phyloP scores from a whole-genome alignment of 345 rosid genomes.

The Eutrema yunnanense region DNA sequence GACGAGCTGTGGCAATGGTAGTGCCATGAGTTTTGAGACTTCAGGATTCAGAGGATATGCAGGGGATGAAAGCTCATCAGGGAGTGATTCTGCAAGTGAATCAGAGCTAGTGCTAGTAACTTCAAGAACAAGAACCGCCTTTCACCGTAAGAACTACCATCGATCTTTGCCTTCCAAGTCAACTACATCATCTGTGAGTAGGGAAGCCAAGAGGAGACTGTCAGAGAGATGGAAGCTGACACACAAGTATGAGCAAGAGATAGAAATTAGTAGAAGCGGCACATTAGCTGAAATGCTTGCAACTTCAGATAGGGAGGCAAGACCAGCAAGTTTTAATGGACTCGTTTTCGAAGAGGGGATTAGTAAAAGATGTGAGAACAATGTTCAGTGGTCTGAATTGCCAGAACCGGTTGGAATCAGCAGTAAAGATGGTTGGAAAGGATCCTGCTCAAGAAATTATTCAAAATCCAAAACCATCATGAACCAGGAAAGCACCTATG shows the following conservation, averaged over 20 bases:
- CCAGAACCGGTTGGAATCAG: slow-evolving; percentile 84
- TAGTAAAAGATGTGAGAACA: slow-evolving; percentile 24
- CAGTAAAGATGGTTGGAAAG: slow-evolving; percentile 97
- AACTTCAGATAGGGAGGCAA: slow-evolving; percentile 50
- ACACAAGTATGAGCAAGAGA: slow-evolving; percentile 54
- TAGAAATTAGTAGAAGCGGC: slow-evolving; percentile 46
- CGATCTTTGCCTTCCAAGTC: slow-evolving; percentile 43
- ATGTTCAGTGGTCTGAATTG: slow-evolving; percentile 22
- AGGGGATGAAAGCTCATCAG: slow-evolving; percentile 82
- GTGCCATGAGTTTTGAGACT: slow-evolving; percentile 39
- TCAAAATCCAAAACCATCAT: slow-evolving; percentile 68
- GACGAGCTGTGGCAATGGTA: slow-evolving; percentile 30
- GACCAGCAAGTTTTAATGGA: slow-evolving; percentile 37
- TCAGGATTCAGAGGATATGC: slow-evolving; percentile 60
- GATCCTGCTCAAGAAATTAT: slow-evolving; percentile 35
- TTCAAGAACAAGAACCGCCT: slow-evolving; percentile 42
- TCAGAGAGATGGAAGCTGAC: slow-evolving; percentile 95
- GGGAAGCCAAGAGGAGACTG: slow-evolving; percentile 88
- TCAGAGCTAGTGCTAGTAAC: slow-evolving; percentile 40
- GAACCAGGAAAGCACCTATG: slow-evolving; percentile 34
- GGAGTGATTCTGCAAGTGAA: slow-evolving; percentile 69
- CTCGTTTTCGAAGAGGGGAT: slow-evolving; percentile 29
- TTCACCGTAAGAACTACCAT: slow-evolving; percentile 36
- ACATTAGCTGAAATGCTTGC: slow-evolving; percentile 97
- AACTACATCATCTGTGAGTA: slow-evolving; percentile 62